phyloP scores from a whole-genome alignment of 2,329 filamentous ascomycete species.

The Cercospora citrullina region DNA sequence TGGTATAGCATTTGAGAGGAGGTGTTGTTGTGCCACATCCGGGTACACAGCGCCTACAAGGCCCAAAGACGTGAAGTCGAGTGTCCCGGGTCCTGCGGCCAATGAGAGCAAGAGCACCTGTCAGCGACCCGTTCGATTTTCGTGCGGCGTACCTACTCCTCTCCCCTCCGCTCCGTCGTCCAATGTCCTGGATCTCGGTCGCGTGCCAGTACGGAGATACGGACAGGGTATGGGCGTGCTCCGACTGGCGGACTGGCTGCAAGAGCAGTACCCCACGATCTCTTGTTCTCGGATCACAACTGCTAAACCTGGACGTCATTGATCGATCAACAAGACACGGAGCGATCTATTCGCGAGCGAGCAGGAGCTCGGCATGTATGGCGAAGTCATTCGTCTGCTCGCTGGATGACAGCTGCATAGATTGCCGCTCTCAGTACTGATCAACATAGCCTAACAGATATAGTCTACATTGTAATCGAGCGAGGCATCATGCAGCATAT shows the following conservation, averaged over 20 bases:
- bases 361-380: neutral
- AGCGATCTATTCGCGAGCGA: neutral
- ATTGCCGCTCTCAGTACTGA: neutral
- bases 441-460: neutral
- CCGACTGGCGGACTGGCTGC: neutral
- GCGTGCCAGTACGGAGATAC: neutral
- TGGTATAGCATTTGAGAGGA: slow-evolving; percentile 13
- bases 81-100: neutral
- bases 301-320: neutral
- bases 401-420: neutral
- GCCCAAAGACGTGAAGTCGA: slow-evolving; percentile 12
- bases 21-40: slow-evolving; percentile 9
- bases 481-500: neutral
- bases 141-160: slow-evolving; percentile 1
- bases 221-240: neutral
- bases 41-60: slow-evolving; percentile 12
- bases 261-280: neutral
- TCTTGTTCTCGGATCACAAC: neutral
- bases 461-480: neutral
- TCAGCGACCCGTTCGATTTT: slow-evolving; percentile 13
- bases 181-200: neutral
- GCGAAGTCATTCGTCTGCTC: neutral
- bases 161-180: slow-evolving; percentile 5
- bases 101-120: slow-evolving; percentile 1
- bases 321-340: neutral